Conservation (phyloP, 2,329 filamentous ascomycete genomes). For the Cladosporium sp. region DNA sequence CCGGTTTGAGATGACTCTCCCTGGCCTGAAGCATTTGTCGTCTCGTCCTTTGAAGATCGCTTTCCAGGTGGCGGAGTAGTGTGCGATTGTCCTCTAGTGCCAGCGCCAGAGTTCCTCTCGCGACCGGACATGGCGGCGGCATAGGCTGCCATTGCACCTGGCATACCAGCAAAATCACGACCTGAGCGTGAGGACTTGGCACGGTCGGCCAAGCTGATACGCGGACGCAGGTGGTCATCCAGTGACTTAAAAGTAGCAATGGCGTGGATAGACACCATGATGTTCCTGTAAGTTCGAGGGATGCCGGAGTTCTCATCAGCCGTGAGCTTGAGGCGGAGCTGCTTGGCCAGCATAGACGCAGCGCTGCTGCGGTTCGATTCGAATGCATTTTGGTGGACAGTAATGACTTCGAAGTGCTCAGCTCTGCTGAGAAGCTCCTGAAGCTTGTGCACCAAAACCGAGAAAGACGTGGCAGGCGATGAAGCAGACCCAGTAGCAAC, state of each 20-base stretch:
- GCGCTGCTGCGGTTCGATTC: conserved; percentile 89
- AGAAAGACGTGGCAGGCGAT: conserved; percentile 80
- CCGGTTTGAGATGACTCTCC: conserved; percentile 29
- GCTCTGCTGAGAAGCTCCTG: conserved; percentile 95
- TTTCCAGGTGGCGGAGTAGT: conserved; percentile 12
- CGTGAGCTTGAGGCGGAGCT: conserved; percentile 83
- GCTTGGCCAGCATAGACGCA: conserved; percentile 94
- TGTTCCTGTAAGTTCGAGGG: conserved; percentile 81
- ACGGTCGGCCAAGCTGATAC: conserved; percentile 79
- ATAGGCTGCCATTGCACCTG: conserved; percentile 73
- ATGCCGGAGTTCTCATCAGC: conserved; percentile 92
- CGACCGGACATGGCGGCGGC: conserved; percentile 69
- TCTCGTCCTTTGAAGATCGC: conserved; percentile 27
- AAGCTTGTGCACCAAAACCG: conserved; percentile 86
- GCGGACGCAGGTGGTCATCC: conserved; percentile 90
- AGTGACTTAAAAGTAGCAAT: conserved; percentile 97
- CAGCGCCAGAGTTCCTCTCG: conserved; percentile 30
- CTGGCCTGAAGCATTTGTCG: conserved; percentile 28
- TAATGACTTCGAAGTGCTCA: conserved; percentile 97
- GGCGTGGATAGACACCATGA: conserved; percentile 98
- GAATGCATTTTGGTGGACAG: conserved; percentile 88
- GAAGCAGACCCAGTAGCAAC: conserved; percentile 66
- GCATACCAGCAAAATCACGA: conserved; percentile 57
- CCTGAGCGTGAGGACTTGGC: conserved; percentile 51
- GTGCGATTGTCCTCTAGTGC: conserved; percentile 28